Evolutionary conservation across 2,329 filamentous ascomycete species (phyloP).

Genomic region (Pseudogymnoascus sp.): DNA sequence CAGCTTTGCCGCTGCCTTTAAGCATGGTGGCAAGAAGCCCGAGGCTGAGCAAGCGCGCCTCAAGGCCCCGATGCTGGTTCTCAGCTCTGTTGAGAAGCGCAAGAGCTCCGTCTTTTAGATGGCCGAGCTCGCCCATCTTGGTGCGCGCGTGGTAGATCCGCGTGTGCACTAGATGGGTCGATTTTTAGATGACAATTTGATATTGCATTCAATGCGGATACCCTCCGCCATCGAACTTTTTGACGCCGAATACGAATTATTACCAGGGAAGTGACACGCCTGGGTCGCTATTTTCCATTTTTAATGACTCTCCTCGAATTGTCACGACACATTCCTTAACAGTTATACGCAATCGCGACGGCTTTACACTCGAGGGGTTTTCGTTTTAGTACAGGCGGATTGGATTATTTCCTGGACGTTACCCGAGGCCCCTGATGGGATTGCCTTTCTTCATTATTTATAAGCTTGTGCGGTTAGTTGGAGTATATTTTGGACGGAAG

Average conservation of each 20-base stretch:
- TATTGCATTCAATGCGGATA: slow-evolving; percentile 33
- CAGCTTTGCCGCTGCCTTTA: slow-evolving; percentile 60
- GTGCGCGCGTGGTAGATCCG: slow-evolving; percentile 26
- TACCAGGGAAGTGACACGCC: slow-evolving; percentile 2
- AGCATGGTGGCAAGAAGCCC: slow-evolving; percentile 49
- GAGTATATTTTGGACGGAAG: slow-evolving; percentile 4
- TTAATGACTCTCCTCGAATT: slow-evolving; percentile 6
- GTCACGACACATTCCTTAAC: slow-evolving; percentile 4
- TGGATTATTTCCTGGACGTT: neutral
- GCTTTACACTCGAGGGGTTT: neutral
- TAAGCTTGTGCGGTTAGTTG: neutral
- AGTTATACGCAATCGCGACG: neutral
- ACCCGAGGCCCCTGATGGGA: neutral
- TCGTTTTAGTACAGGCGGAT: neutral
- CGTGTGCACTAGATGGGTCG: slow-evolving; percentile 8
- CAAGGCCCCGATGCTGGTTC: slow-evolving; percentile 76
- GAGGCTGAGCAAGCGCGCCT: slow-evolving; percentile 56
- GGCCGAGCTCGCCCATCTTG: neutral
- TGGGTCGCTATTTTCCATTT: slow-evolving; percentile 4
- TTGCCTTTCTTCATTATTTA: slow-evolving; percentile 1
- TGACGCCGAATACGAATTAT: slow-evolving; percentile 26
- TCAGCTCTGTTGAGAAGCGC: slow-evolving; percentile 85
- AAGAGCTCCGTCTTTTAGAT: slow-evolving; percentile 58
- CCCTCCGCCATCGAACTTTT: slow-evolving; percentile 22
- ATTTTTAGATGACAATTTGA: slow-evolving; percentile 24